Conservation (phyloP, 148 eudicot genomes). For the Vaccinium myrtillus region DNA sequence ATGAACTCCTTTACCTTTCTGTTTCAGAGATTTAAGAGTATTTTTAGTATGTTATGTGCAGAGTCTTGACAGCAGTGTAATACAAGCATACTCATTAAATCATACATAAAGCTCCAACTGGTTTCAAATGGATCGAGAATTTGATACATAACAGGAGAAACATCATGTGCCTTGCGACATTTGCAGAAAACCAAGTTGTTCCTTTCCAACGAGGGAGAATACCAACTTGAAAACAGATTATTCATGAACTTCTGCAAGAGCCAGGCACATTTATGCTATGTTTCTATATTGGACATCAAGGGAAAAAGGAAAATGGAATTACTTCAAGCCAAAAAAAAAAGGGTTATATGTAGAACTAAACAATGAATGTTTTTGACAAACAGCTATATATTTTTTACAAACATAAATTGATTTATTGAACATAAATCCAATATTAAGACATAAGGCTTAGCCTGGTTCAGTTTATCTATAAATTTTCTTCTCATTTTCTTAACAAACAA, state of each 20-base stretch:
- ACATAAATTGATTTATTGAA: not conserved
- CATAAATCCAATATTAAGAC: not conserved
- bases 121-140: not conserved
- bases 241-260: not conserved
- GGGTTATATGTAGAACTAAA: not conserved
- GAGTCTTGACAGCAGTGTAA: not conserved
- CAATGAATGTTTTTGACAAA: not conserved
- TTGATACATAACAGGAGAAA: not conserved
- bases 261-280: not conserved
- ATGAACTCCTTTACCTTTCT: not conserved
- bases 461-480: not conserved
- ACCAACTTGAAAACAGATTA: not conserved
- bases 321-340: not conserved
- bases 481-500: not conserved
- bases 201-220: not conserved
- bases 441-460: not conserved
- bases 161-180: not conserved
- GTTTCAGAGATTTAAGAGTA: not conserved
- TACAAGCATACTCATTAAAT: not conserved
- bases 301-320: not conserved
- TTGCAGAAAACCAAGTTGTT: not conserved
- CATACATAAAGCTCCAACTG: not conserved
- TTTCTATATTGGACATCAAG: not conserved
- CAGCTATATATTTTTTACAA: not conserved
- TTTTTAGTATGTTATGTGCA: not conserved